Evolutionary conservation across 805 yeast species (phyloP).

Genomic region (Tetrapisispora phaffii): DNA sequence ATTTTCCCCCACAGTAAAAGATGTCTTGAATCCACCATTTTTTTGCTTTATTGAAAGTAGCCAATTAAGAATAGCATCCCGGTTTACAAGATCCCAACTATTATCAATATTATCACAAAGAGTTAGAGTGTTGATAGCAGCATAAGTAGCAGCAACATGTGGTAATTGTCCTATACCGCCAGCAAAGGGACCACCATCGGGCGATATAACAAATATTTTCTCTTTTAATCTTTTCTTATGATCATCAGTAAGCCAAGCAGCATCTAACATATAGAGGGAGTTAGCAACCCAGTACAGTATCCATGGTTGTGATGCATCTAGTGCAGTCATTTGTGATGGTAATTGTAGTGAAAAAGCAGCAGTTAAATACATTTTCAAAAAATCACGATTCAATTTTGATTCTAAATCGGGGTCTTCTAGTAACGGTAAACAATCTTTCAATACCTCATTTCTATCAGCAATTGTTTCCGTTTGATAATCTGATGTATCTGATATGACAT

Average conservation of each 20-base stretch:
- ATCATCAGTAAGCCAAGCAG: conserved; percentile 15
- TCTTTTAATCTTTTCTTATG: conserved; percentile 24
- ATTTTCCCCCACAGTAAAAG: conserved; percentile 51
- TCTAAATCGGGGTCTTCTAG: conserved; percentile 1
- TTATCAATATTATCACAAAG: conserved; percentile 36
- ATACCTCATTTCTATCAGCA: conserved; percentile 17
- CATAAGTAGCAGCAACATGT: conserved; percentile 79
- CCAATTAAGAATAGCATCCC: conserved; percentile 49
- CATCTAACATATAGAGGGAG: conserved; percentile 36
- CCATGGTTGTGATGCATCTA: conserved; percentile 94
- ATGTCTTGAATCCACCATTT: conserved; percentile 59
- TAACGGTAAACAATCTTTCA: conserved; percentile 15
- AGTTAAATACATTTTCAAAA: conserved; percentile 38
- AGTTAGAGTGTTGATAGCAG: conserved; percentile 57
- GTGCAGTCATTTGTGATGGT: conserved; percentile 40
- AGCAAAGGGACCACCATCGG: conserved; percentile 57
- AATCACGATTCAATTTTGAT: conserved; percentile 15
- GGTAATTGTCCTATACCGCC: conserved; percentile 80
- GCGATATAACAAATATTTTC: conserved; percentile 26
- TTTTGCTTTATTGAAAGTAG: conserved; percentile 47
- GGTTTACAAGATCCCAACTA: conserved; percentile 37
- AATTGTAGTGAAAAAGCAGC: conserved; percentile 35
- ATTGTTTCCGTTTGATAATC: conserved; percentile 26
- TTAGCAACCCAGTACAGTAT: conserved; percentile 75
- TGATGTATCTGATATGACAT: conserved; percentile 13